Base-by-base conservation (phyloP, 1,284 basidiomycete genomes). In the Cryptococcus sp. region DNA sequence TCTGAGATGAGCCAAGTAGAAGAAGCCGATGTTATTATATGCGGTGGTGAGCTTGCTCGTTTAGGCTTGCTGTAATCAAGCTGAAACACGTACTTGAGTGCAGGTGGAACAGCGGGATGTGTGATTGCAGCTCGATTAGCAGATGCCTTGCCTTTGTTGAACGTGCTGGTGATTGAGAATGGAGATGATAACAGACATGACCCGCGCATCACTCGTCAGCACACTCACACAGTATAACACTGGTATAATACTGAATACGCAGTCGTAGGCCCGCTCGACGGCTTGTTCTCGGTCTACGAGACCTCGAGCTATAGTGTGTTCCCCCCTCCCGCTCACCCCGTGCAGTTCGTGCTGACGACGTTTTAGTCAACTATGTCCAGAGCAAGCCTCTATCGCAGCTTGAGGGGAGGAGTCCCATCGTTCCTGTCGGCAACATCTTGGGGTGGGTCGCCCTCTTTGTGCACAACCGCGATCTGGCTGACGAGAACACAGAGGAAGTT, bases 351-450 rank as follows among this genome's bases (percentile, higher is more conserved):
- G 7, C 16, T 37, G n/a, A 16, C 29, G 29, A 7, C 7, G 4
- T 5, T 22, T 25, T 50, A 61, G 57, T 59, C 10, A 37, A 48
- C 37, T 63, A 44, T 20, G 50, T 58, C 47, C 41, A 57, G 17
- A 45, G 54, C 43, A 44, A 54, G 25, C 59, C 46, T 23, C 43
- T 38, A 29, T 17, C 46, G 3, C 23, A 52, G 17, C 52, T 64
- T 3, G 57, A 56, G 17, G 63, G 63, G 15, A 51, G 63, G 19
- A 34, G 34, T 37, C 55, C 60, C 13, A 38, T 41, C 5, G 50
- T 64, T 16, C 59, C 63, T 10, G 54, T 59, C 16, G 63, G 63
- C 8, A 64, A 64, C 26, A 59, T 59, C 19, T 45, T 64, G 20
- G 63, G 63, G 63, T 64, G 37, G 47, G 63, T 44, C 50, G 16